phyloP scores from a whole-genome alignment of 1,284 basidiomycete species.

The Gymnopus androsaceus region DNA sequence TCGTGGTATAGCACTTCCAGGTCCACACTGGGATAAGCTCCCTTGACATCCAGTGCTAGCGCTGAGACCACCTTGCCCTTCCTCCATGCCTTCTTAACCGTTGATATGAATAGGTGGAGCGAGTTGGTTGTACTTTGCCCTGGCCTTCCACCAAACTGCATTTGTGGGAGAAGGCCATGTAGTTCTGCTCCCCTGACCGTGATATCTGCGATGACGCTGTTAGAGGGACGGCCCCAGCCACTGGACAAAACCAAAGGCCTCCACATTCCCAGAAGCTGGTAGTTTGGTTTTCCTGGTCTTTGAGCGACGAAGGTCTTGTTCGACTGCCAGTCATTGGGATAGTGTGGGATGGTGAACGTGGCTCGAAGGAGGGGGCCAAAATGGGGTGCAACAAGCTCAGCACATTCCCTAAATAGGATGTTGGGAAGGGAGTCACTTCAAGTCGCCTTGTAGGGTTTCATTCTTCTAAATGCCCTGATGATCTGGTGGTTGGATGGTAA shows the following conservation, averaged over 20 bases:
- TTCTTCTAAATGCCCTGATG: conserved; percentile 12
- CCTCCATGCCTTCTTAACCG: conserved; percentile 33
- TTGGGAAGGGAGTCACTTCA: conserved; percentile 33
- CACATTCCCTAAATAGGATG: conserved; percentile 26
- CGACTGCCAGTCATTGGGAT: conserved; percentile 20
- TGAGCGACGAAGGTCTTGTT: conserved; percentile 26
- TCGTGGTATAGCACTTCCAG: too few relatives aligned
- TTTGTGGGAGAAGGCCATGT: conserved; percentile 27
- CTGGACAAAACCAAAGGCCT: conserved; percentile 31
- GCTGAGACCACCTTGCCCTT: too few relatives aligned
- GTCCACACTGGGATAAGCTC: too few relatives aligned
- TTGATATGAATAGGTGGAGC: conserved; percentile 30
- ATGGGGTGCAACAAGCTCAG: conserved; percentile 21
- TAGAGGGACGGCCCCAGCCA: conserved; percentile 28
- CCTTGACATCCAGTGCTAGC: too few relatives aligned
- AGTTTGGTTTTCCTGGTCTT: conserved; percentile 32
- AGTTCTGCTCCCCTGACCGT: conserved; percentile 25
- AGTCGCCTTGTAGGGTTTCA: conserved; percentile 33
- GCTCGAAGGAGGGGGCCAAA: conserved; percentile 28
- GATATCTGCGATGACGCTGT: conserved; percentile 28
- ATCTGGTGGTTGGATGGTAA: conserved; percentile 25
- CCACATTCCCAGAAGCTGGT: conserved; percentile 29
- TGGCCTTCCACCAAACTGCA: conserved; percentile 36
- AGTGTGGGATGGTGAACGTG: conserved; percentile 20
- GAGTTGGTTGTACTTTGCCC: conserved; percentile 37